These are phyloP conservation scores for Platanus orientalis DNA, from an alignment of 164 flowering plant species.

Conservation along the genomic window DNA sequence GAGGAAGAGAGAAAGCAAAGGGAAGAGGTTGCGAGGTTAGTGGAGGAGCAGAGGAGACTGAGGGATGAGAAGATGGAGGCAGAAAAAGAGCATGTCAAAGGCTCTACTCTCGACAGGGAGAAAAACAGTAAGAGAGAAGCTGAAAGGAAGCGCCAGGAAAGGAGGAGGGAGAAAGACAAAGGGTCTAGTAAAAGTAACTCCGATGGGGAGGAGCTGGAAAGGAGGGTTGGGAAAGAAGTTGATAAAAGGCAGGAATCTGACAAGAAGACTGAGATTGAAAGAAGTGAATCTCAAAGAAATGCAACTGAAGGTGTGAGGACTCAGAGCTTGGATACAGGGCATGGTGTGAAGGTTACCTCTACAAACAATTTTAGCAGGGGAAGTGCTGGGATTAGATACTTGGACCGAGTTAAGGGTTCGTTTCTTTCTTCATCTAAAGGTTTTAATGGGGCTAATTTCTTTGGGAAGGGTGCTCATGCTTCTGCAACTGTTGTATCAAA, in stretches of 20 bases:
- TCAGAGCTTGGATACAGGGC: slow-evolving; percentile 38
- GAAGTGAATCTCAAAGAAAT: slow-evolving; percentile 43
- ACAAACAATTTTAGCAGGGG: slow-evolving; percentile 41
- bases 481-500: slow-evolving; percentile 37
- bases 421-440: slow-evolving; percentile 75
- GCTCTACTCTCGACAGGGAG: slow-evolving; percentile 35
- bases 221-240: slow-evolving; percentile 52
- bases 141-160: slow-evolving; percentile 72
- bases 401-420: slow-evolving; percentile 79
- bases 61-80: slow-evolving; percentile 72
- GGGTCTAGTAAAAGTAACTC: slow-evolving; percentile 87
- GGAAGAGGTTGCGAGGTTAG: slow-evolving; percentile 94
- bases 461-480: slow-evolving; percentile 48
- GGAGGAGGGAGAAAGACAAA: slow-evolving; percentile 73
- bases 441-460: slow-evolving; percentile 64
- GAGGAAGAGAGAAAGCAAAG: slow-evolving; percentile 95
- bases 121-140: slow-evolving; percentile 64
- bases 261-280: slow-evolving; percentile 53
- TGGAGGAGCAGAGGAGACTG: slow-evolving; percentile 78
- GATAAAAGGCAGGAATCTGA: slow-evolving; percentile 54
- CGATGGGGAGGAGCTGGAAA: slow-evolving; percentile 77
- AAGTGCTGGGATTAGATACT: slow-evolving; percentile 57
- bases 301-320: slow-evolving; percentile 35
- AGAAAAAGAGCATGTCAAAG: slow-evolving; percentile 48
- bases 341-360: slow-evolving; percentile 35